Evolutionary conservation across 2,329 filamentous ascomycete species (phyloP).

Genomic region (Grosmannia clavigera): DNA sequence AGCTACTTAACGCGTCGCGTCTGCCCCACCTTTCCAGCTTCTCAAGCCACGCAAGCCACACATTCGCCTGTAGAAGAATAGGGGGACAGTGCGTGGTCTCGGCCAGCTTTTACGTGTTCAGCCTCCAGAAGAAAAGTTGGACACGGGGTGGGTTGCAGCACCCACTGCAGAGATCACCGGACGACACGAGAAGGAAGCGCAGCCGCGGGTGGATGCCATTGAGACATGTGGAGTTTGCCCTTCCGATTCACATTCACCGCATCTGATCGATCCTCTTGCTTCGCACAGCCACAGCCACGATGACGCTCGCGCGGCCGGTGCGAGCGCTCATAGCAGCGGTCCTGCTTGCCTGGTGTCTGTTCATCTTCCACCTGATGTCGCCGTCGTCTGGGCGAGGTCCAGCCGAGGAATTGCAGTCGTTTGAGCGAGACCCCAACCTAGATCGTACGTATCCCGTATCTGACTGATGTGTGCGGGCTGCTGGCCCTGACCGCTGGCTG

Average conservation of each 20-base stretch:
- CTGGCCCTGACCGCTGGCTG: not conserved
- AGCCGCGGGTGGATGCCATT: not conserved
- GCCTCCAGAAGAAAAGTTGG: not conserved
- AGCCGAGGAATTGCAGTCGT: conserved; percentile 26
- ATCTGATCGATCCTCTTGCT: not conserved
- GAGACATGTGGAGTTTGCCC: not conserved
- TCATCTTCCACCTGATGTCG: conserved; percentile 63
- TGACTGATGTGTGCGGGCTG: not conserved
- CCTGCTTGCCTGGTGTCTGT: conserved; percentile 58
- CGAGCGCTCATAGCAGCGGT: conserved; percentile 63
- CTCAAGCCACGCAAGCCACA: not conserved
- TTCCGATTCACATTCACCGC: not conserved
- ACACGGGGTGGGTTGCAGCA: not conserved
- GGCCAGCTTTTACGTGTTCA: not conserved
- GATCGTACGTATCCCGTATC: conserved; percentile 51
- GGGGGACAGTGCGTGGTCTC: not conserved
- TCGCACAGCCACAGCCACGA: conserved; percentile 23
- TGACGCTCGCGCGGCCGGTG: conserved; percentile 79
- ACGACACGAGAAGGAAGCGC: not conserved
- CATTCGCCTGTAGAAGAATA: not conserved
- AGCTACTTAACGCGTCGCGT: not conserved
- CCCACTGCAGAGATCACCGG: not conserved
- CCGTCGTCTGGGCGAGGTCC: conserved; percentile 31
- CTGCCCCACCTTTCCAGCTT: not conserved
- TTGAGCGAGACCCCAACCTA: conserved; percentile 67